Evolutionary conservation across 2,329 filamentous ascomycete species (phyloP), one percentile per base, ranked within the genome.

Genomic region (Domatiomyces catenatus): DNA sequence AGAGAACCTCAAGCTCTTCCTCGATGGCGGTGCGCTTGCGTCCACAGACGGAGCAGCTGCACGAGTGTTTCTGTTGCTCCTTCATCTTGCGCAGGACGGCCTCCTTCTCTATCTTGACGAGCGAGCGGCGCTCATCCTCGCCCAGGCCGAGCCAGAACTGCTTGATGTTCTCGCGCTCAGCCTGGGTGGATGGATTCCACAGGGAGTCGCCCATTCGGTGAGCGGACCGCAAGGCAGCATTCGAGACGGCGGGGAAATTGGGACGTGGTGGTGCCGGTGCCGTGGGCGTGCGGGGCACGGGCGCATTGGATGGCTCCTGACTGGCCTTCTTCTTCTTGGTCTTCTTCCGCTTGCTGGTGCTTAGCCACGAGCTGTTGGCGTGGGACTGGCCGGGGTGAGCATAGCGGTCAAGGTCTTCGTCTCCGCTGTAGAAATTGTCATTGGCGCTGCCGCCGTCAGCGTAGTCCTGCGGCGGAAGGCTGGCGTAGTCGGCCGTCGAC

Each of bases 41-140:
- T 49, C 92, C 92, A 67, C 92, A 98, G 42, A 98, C 90, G 3
- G 88, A 93, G 68, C 92, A 98, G 66, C 89, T 95, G 73, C 92
- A 98, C 2, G 90, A 96, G 66, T 96, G 89, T 69, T 96, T 96
- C 67, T 98, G 92, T 68, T 98, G 92, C 68, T 98, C 92, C 74
- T 98, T 98, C 92, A 98, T 98, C 74, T 98, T 98, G 64, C 86
- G 88, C 51, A 98, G 71, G 0, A 98, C 92, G 6, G 92, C 90
- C 68, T 98, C 90, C 70, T 98, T 98, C 69, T 98, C 92, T 26
- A 98, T 90, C 69, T 95, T 95, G 63, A 98, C 88, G 46, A 98
- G 73, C 15, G 86, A 92, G 65, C 94, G 92, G 60, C 92, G 85
- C 66, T 96, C 89, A 39, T 94, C 86, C 66, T 98, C 92, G 58